Evolutionary conservation across 352 stramenopile species (phyloP), one percentile per base, ranked within the genome.

Genomic region (Saprolegnia diclina): DNA sequence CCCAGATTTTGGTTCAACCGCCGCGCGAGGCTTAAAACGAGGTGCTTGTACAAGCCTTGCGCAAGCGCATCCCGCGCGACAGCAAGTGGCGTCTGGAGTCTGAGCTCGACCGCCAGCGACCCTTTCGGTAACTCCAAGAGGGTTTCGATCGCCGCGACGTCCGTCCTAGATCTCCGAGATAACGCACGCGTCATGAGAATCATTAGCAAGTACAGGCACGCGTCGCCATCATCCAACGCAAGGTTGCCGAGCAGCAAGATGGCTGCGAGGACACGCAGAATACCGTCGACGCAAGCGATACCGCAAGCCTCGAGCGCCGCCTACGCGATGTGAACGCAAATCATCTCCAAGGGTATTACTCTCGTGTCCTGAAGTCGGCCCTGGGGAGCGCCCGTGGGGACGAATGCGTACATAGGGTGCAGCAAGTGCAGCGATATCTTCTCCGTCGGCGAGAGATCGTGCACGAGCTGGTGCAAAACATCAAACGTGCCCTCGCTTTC

Each of bases 201-300:
- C 13, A 24, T n/a, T n/a, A n/a, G n/a, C n/a, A n/a, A n/a, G n/a
- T 59, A 19, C 11, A 14, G 1, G 52, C 11, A 35, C 35, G 11
- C 52, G 35, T 14, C 16, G 52, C 52, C 52, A 24, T 59, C 52
- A 24, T 59, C 35, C 11, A 59, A 11, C 11, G 16, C 11, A 3
- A 59, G 11, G 35, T 42, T 59, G 24, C 52, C 52, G 24, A 59
- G 52, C 24, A 59, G 24, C 19, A 59, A 40, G 24, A 59, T 40
- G 24, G 52, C 52, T 3, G 52, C 52, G 11, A 59, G 35, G 19
- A 59, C 13, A 16, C 35, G 52, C 11, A 26, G 19, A 9, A 59
- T 59, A 19, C 24, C 24, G 3, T 59, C 52, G 52, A n/a, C 13
- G 52, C 35, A 19, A 16, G 52, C 13, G 19, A 59, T 59, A 7